Conservation (phyloP, 2,329 filamentous ascomycete genomes). For the Periconia sp. region DNA sequence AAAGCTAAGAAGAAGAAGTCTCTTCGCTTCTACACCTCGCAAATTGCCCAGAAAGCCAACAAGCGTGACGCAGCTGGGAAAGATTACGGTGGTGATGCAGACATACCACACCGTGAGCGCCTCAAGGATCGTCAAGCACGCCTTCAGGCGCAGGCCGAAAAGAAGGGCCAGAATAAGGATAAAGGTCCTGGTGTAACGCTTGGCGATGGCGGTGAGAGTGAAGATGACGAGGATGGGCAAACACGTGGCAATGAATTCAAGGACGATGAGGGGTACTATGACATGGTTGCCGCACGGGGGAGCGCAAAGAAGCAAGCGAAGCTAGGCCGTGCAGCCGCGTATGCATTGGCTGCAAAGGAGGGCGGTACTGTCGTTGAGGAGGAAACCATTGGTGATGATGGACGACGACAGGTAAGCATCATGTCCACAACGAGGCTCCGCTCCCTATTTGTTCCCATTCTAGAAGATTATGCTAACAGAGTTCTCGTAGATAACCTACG, state of each 20-base stretch:
- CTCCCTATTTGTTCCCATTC: background rate
- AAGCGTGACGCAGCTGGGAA: slow-evolving; percentile 76
- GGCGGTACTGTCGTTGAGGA: slow-evolving; percentile 69
- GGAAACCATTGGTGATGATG: slow-evolving; percentile 77
- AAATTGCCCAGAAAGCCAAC: slow-evolving; percentile 93
- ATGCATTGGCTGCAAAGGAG: slow-evolving; percentile 60
- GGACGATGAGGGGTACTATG: slow-evolving; percentile 80
- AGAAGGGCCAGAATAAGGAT: slow-evolving; percentile 70
- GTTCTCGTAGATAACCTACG: slow-evolving; percentile 43
- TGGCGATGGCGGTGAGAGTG: slow-evolving; percentile 70
- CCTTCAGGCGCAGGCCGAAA: slow-evolving; percentile 86
- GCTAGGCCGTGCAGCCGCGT: slow-evolving; percentile 68
- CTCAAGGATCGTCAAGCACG: slow-evolving; percentile 84
- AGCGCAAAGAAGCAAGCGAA: slow-evolving; percentile 74
- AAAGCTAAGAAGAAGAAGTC: slow-evolving; percentile 91
- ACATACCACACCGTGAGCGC: slow-evolving; percentile 88
- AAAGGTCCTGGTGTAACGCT: slow-evolving; percentile 67
- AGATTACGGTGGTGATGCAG: slow-evolving; percentile 78
- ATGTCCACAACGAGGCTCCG: no score
- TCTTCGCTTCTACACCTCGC: slow-evolving; percentile 96
- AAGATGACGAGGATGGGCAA: slow-evolving; percentile 64
- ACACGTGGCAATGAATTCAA: slow-evolving; percentile 54
- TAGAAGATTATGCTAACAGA: background rate
- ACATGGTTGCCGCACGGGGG: slow-evolving; percentile 77
- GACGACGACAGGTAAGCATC: slow-evolving; percentile 74